Evolutionary conservation across 2,329 filamentous ascomycete species (phyloP), one percentile per base, ranked within the genome.

Genomic region (Phaeosphaeria sp.): DNA sequence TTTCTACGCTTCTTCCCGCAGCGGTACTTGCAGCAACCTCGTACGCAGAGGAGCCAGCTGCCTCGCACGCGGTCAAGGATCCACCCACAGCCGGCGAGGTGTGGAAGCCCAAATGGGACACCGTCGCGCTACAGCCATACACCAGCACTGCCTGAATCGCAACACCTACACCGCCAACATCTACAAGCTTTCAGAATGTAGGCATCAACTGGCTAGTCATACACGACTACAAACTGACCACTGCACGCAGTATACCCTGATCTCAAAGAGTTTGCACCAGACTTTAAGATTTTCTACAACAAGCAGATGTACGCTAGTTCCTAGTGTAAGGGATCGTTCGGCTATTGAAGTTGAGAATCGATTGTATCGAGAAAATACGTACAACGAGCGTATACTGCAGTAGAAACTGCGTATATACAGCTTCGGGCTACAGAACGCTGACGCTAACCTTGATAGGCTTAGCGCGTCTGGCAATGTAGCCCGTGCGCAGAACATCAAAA

Each of bases 261-360:
- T 15, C 69, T 76, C 11, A 67, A 74, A 46, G 55, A 59, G 7
- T 71, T 57, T 21, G 73, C 74, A 2, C 68, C 74, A 0, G 63
- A 74, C 42, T 70, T 76, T 43, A 77, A 77, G 47, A 69, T 75
- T 40, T 77, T 77, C 59, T 77, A 76, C 62, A 65, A 72, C 61
- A 68, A 70, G 51, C 70, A 75, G 40, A 66, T 61, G 7, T 77
- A 86, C 67, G 83, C 84, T 0, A 84, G 84, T 21, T 79, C 78
- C 43, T n/a, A n/a, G n/a, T n/a, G n/a, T n/a, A n/a, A n/a, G n/a
- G n/a, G n/a, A n/a, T n/a, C n/a, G n/a, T n/a, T n/a, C n/a, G n/a
- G n/a, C n/a, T n/a, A n/a, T n/a, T n/a, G n/a, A n/a, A n/a, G n/a
- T n/a, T n/a, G n/a, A n/a, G n/a, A n/a, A n/a, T n/a, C n/a, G n/a